Conservation (phyloP, 768 basidiomycete genomes). For the Cystofilobasidium ferigula region DNA sequence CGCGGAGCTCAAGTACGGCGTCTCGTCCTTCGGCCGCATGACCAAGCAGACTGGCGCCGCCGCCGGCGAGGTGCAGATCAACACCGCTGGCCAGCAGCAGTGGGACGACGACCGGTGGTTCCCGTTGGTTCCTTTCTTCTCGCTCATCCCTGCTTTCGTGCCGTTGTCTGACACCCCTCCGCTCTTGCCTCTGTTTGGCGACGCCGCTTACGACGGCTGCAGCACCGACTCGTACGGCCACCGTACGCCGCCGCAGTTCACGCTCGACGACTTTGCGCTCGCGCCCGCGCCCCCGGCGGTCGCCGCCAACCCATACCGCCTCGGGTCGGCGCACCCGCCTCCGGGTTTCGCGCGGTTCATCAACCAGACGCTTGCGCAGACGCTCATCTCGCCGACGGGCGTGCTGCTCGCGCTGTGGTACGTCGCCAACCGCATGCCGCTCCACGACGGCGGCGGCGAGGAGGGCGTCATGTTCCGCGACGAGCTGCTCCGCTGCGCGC, state of each 20-base stretch:
- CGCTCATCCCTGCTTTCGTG: not conserved
- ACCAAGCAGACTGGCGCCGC: too few species aligned
- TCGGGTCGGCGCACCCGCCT: slow-evolving; percentile 12
- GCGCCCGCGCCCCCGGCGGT: slow-evolving; percentile 1
- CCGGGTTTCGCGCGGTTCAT: slow-evolving; percentile 27
- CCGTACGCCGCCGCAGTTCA: slow-evolving; percentile 16
- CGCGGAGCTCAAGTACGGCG: not conserved
- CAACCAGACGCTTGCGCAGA: slow-evolving; percentile 30
- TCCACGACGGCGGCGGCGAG: slow-evolving; percentile 29
- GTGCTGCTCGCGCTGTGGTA: slow-evolving; percentile 31
- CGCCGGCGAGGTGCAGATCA: not conserved
- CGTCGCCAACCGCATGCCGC: slow-evolving; percentile 26
- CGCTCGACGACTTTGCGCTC: slow-evolving; percentile 23
- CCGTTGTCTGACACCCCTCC: not conserved
- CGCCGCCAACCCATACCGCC: slow-evolving; percentile 26
- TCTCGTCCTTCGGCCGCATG: not conserved
- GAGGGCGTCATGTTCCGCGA: slow-evolving; percentile 27
- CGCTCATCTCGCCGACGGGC: slow-evolving; percentile 28
- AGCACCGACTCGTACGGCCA: not conserved
- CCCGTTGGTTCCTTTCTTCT: not conserved
- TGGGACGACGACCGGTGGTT: slow-evolving; percentile 20
- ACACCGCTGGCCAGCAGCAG: not conserved
- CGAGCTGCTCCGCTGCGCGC: slow-evolving; percentile 16
- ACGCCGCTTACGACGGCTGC: not conserved
- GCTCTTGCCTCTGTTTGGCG: not conserved